A percentile compares a stretch with the other conserved stretches of the same genome.
These are phyloP conservation scores for Polychaeton citri DNA, from an alignment of 2,329 filamentous ascomycete species.

Conservation along the genomic window DNA sequence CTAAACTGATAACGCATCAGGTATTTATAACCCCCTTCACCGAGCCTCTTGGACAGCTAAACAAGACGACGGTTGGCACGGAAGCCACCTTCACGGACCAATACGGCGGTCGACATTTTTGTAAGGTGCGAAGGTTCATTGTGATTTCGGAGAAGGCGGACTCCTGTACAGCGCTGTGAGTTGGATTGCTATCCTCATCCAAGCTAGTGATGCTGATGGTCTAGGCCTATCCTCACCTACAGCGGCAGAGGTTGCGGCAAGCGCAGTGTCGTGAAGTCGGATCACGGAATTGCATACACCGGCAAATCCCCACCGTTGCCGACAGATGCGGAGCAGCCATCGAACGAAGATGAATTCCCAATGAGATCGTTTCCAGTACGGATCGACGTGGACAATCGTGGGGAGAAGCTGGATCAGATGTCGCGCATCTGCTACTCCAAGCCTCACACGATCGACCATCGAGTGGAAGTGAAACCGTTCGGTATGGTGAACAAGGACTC, in stretches of 20 bases:
- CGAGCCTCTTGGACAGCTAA: not conserved
- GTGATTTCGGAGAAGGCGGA: slow-evolving; percentile 8
- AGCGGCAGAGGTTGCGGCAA: not conserved
- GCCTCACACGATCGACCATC: slow-evolving; percentile 12
- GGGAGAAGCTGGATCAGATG: slow-evolving; percentile 3
- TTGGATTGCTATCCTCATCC: no score
- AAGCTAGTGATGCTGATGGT: not conserved
- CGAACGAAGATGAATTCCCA: slow-evolving; percentile 2
- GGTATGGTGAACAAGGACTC: slow-evolving; percentile 9
- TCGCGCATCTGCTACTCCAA: slow-evolving; percentile 10
- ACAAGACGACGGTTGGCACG: not conserved
- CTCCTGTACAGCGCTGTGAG: slow-evolving; percentile 8
- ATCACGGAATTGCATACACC: slow-evolving; percentile 17
- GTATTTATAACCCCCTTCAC: not conserved
- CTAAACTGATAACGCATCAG: no score
- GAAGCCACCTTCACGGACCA: not conserved
- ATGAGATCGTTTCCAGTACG: slow-evolving; percentile 10
- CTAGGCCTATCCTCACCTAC: not conserved
- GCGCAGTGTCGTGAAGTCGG: slow-evolving; percentile 5
- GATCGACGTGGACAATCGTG: slow-evolving; percentile 4
- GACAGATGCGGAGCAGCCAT: slow-evolving; percentile 2
- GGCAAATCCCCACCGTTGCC: slow-evolving; percentile 1
- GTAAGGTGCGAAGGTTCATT: slow-evolving; percentile 14
- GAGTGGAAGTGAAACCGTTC: slow-evolving; percentile 10
- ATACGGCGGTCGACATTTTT: slow-evolving; percentile 7